Percentiles rank a stretch among this genome's conserved stretches.
Evolutionary conservation across 257 asterid genomes (phyloP).

Genomic region (Solanum gracilifrons): DNA sequence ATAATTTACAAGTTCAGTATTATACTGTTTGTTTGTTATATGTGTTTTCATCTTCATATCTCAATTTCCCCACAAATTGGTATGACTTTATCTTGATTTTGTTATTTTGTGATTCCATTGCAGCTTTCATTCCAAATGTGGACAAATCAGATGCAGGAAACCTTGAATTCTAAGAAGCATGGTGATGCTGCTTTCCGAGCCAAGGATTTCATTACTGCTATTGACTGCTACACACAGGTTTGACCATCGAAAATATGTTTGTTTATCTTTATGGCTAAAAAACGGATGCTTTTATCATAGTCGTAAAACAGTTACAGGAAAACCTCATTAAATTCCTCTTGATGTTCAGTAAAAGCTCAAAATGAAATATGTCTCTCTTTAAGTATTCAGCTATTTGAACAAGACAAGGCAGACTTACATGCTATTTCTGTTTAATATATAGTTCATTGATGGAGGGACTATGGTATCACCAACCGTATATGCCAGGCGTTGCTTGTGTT

Average conservation of each 20-base stretch:
- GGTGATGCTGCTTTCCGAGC: conserved; percentile 94
- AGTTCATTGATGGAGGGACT: conserved; percentile 90
- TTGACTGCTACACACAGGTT: conserved; percentile 77
- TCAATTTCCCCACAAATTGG: neutral
- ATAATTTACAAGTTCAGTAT: neutral
- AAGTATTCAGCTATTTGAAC: neutral
- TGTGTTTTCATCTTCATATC: neutral
- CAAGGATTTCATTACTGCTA: conserved; percentile 69
- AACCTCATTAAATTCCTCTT: neutral
- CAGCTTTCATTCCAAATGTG: conserved; percentile 98
- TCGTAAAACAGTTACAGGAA: neutral
- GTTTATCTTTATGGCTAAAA: neutral
- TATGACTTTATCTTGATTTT: neutral
- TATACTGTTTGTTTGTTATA: neutral
- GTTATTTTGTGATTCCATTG: conserved; percentile 3
- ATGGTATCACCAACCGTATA: conserved; percentile 80
- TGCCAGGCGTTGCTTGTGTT: conserved; percentile 56
- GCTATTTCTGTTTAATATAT: neutral
- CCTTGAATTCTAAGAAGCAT: conserved; percentile 75
- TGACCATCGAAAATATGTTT: neutral
- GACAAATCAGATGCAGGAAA: conserved; percentile 96
- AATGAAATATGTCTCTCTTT: neutral
- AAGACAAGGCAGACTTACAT: neutral
- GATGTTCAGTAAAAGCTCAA: neutral
- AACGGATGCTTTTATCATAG: neutral